Evolutionary conservation across 108 stramenopile genomes (phyloP), one percentile per base, ranked within the genome.

Genomic region (Aurantiochytrium sp.): DNA sequence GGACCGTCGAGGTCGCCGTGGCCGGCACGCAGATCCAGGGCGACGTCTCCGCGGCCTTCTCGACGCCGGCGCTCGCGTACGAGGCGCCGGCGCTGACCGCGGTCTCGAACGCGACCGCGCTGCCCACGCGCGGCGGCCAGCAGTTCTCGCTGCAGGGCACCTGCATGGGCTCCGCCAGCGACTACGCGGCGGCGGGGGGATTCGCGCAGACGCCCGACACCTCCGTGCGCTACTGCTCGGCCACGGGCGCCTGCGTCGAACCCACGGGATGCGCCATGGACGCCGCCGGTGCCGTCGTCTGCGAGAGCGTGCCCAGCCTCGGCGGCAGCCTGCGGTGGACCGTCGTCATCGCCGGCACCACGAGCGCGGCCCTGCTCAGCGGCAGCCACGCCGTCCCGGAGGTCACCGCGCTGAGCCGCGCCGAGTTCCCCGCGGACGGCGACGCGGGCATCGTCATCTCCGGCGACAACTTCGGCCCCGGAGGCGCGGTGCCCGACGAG

Each of bases 381-480:
- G 73, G 73, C 8, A 48, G 73, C 39, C 30, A 81, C 24, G 73
- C 73, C 15, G 42, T 12, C 19, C 73, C 73, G 45, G n/a, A n/a
- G 19, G 24, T 81, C 27, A 6, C 15, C 17, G 17, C 42, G 39
- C n/a, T 81, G 42, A 81, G 73, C 30, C 36, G 45, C 15, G 32
- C 42, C 42, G 30, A 1, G n/a, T 81, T 81, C 32, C 39, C 39
- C 50, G 21, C 73, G 39, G 50, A 30, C 8, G 89, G 89, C 48
- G 4, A 30, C 24, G 89, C 34, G 3, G 68, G n/a, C 37, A 10
- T 86, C 50, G 68, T 68, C 34, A 89, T 89, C 37, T 37, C 55
- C 37, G 89, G 86, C 34, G 65, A 30, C 86, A 89, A 89, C 89
- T 89, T 89, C 65, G 89, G 86, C 50, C 52, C 22, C 34, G 86